Evolutionary conservation across 2,329 filamentous ascomycete genomes (phyloP).

Genomic region (Grosmannia clavigera): DNA sequence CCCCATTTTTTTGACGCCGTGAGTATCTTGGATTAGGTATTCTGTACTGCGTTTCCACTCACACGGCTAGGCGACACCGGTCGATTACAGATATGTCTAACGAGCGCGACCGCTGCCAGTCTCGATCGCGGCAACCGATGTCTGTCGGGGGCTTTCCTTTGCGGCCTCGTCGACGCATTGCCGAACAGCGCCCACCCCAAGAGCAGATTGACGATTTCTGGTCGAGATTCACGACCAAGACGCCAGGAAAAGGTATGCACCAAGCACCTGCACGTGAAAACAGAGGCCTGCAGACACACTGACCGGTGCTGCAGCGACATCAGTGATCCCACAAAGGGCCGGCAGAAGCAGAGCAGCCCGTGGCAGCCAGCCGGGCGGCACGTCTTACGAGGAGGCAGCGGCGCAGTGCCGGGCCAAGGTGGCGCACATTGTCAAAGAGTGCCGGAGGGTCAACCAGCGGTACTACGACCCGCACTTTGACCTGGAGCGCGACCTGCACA

Average conservation of each 20-base stretch:
- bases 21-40: not conserved
- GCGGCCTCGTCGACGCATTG: not conserved
- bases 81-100: not conserved
- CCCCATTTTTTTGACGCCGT: not conserved
- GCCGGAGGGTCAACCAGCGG: conserved; percentile 67
- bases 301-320: conserved; percentile 37
- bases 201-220: conserved; percentile 60
- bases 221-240: conserved; percentile 57
- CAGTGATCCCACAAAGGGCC: conserved; percentile 55
- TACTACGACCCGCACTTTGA: conserved; percentile 83
- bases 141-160: not conserved
- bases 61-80: not conserved
- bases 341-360: conserved; percentile 49
- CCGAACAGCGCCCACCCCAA: conserved; percentile 27
- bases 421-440: conserved; percentile 50
- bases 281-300: not conserved
- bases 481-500: conserved; percentile 64
- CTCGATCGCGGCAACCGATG: not conserved
- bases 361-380: conserved; percentile 39
- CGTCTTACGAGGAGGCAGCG: conserved; percentile 60
- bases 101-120: not conserved
- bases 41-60: not conserved
- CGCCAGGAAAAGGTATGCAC: conserved; percentile 51
- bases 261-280: not conserved
- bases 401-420: conserved; percentile 55